These are phyloP conservation scores for Trametes polyzona DNA, from an alignment of 1,284 basidiomycete species.

Conservation along the genomic window DNA sequence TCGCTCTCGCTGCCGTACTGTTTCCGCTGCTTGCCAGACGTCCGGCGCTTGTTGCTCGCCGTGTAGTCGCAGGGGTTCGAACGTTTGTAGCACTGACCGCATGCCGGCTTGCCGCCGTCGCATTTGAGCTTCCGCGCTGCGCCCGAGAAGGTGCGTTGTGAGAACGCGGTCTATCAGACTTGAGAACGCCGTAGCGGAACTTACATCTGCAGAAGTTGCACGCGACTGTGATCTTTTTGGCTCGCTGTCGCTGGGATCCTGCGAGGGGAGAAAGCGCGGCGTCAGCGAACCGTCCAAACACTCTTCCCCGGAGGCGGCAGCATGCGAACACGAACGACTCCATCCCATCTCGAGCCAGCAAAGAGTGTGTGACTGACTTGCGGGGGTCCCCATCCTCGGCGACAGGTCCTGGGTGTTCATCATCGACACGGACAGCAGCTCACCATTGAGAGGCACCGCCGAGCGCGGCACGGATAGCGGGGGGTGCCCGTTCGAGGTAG, in stretches of 20 bases:
- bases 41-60: slow-evolving; percentile 73
- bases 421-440: slow-evolving; percentile 26
- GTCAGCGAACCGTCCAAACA: slow-evolving; percentile 18
- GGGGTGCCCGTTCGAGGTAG: slow-evolving; percentile 49
- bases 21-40: slow-evolving; percentile 53
- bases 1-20: slow-evolving; percentile 55
- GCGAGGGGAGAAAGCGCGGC: slow-evolving; percentile 6
- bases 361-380: slow-evolving; percentile 33
- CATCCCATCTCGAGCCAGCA: slow-evolving; percentile 1
- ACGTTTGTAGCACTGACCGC: slow-evolving; percentile 77
- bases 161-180: slow-evolving; percentile 9
- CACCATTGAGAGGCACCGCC: slow-evolving; percentile 28
- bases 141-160: slow-evolving; percentile 15
- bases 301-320: not conserved
- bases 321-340: slow-evolving; percentile 10
- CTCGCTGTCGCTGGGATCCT: slow-evolving; percentile 55
- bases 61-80: slow-evolving; percentile 77
- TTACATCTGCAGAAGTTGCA: slow-evolving; percentile 86
- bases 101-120: slow-evolving; percentile 79
- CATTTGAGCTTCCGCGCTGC: slow-evolving; percentile 83
- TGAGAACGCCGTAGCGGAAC: slow-evolving; percentile 34
- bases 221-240: slow-evolving; percentile 82
- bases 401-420: slow-evolving; percentile 35
- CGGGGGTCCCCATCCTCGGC: slow-evolving; percentile 35
- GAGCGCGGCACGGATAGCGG: slow-evolving; percentile 51